Conservation (phyloP, 192 early-diverging fungal species). For the Coemansia interrupta region DNA sequence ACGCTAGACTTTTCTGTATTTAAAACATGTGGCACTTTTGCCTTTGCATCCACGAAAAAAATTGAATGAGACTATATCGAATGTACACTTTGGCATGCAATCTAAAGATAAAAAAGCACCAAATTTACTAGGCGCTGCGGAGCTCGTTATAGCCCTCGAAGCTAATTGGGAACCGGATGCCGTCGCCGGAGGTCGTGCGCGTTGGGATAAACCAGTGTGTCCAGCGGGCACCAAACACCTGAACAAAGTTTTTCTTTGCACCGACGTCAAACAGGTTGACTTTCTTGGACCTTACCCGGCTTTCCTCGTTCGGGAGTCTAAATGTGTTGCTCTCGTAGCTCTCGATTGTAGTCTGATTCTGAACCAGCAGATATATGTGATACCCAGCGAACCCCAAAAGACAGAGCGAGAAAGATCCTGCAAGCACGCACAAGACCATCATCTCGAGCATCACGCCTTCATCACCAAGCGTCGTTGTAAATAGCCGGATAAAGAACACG, state of each 20-base stretch:
- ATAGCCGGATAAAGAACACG: conserved; percentile 18
- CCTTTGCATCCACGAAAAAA: background rate
- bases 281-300: conserved; percentile 5
- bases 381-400: conserved; percentile 36
- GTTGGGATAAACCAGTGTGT: conserved; percentile 57
- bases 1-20: background rate
- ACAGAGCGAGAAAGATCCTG: conserved; percentile 22
- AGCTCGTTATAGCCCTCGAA: conserved; percentile 51
- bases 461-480: conserved; percentile 1
- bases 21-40: background rate
- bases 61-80: background rate
- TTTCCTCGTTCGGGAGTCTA: background rate
- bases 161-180: conserved; percentile 53
- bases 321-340: conserved; percentile 39
- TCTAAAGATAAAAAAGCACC: background rate
- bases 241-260: conserved; percentile 48
- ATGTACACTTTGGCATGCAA: background rate
- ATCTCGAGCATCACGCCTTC: conserved; percentile 12
- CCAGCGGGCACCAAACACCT: conserved; percentile 58
- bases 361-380: conserved; percentile 37
- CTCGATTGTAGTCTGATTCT: conserved; percentile 50
- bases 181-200: conserved; percentile 54
- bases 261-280: conserved; percentile 53
- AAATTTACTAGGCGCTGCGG: conserved; percentile 14
- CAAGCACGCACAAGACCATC: conserved; percentile 28